phyloP scores from a whole-genome alignment of 257 asterid genomes.

The Lavandula angustifolia region DNA sequence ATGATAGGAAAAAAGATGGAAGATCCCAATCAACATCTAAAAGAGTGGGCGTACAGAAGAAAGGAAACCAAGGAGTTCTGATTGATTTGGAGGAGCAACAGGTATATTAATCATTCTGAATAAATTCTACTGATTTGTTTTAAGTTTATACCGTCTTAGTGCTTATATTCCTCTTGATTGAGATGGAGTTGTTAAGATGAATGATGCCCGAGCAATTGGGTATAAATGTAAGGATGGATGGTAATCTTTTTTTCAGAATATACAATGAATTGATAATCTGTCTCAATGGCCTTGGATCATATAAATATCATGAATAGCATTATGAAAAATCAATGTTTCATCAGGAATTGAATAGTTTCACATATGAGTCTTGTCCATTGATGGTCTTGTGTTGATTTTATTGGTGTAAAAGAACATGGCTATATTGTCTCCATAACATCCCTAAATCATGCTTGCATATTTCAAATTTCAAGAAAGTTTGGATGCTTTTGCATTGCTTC shows the following conservation, averaged over 20 bases:
- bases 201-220: constrained; percentile 9
- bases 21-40: constrained; percentile 46
- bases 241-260: background rate
- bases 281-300: background rate
- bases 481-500: constrained; percentile 20
- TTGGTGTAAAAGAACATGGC: background rate
- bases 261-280: background rate
- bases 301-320: background rate
- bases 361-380: background rate
- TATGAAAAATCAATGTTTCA: background rate
- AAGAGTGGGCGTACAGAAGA: constrained; percentile 53
- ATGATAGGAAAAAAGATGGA: constrained; percentile 43
- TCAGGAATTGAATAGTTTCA: background rate
- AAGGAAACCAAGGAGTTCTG: constrained; percentile 50
- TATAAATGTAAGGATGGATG: background rate
- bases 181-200: constrained; percentile 24
- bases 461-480: constrained; percentile 7
- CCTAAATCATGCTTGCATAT: background rate
- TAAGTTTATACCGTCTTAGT: background rate
- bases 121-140: constrained; percentile 6
- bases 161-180: constrained; percentile 23
- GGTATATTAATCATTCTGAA: constrained; percentile 40
- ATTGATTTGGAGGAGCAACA: constrained; percentile 53
- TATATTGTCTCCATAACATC: constrained; percentile 15
- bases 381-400: constrained; percentile 13